Conservation (phyloP, 345 rosid species). For the Iberis pinnata region DNA sequence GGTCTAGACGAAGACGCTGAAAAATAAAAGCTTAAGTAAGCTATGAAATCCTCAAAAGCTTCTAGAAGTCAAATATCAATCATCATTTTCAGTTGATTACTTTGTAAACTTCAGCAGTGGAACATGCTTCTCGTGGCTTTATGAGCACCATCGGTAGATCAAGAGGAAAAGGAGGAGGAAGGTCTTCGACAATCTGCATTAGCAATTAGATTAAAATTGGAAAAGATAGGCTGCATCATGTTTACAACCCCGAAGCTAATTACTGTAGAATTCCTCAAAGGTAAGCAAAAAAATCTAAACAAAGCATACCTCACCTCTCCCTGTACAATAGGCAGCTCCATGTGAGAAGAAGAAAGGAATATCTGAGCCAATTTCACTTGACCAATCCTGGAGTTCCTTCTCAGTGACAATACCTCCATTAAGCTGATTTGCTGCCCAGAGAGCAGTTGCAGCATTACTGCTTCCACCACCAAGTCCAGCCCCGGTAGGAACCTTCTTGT, state of each 20-base stretch:
- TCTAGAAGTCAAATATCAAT: not conserved
- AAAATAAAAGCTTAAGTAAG: slow-evolving; percentile 15
- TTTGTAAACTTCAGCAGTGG: slow-evolving; percentile 95
- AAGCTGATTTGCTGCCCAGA: slow-evolving; percentile 97
- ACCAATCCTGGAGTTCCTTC: slow-evolving; percentile 94
- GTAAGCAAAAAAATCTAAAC: not conserved
- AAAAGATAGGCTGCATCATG: too few species aligned
- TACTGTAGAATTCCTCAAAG: too few species aligned
- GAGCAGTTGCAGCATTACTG: slow-evolving; percentile 96
- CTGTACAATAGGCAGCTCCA: slow-evolving; percentile 97
- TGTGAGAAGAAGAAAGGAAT: slow-evolving; percentile 91
- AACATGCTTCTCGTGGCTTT: slow-evolving; percentile 82
- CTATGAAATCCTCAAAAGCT: slow-evolving; percentile 12
- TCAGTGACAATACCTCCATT: slow-evolving; percentile 65
- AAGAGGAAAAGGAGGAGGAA: slow-evolving; percentile 59
- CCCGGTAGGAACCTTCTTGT: slow-evolving; percentile 84
- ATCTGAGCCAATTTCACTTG: slow-evolving; percentile 94
- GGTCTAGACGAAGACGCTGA: slow-evolving; percentile 65
- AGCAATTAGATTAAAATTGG: slow-evolving; percentile 17
- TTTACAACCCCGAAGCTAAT: too few species aligned
- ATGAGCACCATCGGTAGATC: slow-evolving; percentile 79
- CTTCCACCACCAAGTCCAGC: slow-evolving; percentile 99
- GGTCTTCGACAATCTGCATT: slow-evolving; percentile 71
- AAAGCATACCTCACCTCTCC: slow-evolving; percentile 88
- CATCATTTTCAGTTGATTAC: slow-evolving; percentile 32